Percentiles rank a stretch among this genome's conserved stretches.
These are phyloP conservation scores for Posidonia oceanica DNA, from an alignment of 116 monocot species.

Conservation along the genomic window DNA sequence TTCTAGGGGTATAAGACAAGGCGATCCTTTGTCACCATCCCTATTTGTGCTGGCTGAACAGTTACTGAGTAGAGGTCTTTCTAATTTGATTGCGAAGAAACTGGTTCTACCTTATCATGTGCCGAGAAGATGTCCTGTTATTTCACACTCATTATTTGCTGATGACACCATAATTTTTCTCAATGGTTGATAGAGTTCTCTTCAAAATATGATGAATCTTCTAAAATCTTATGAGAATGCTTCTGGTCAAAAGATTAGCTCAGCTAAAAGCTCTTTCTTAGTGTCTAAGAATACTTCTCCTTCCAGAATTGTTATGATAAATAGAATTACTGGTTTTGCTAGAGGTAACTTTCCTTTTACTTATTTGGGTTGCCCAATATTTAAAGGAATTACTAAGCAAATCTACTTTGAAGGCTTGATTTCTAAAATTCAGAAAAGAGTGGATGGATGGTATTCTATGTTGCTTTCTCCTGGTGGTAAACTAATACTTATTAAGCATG, in stretches of 20 bases:
- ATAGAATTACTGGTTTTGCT: background rate
- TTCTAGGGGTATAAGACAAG: background rate
- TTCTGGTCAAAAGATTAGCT: background rate
- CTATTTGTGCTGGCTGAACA: background rate
- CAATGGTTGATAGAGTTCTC: background rate
- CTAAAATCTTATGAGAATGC: background rate
- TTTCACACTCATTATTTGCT: background rate
- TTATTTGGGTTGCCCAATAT: background rate
- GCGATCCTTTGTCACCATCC: background rate
- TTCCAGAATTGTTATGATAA: background rate
- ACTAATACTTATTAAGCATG: background rate
- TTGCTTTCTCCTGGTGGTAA: background rate
- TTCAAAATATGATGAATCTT: background rate
- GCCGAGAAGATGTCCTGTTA: too few relatives aligned
- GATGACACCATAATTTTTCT: background rate
- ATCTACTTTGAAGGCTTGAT: background rate
- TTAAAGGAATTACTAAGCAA: background rate
- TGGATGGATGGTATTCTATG: background rate
- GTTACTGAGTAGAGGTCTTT: background rate
- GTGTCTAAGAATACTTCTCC: background rate
- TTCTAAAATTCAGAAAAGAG: background rate
- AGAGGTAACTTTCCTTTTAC: background rate
- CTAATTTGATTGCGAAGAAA: too few relatives aligned
- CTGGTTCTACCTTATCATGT: too few relatives aligned
- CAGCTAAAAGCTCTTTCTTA: background rate